Conservation (phyloP, 768 basidiomycete species). For the Rhodotorula sphaerocarpa region DNA sequence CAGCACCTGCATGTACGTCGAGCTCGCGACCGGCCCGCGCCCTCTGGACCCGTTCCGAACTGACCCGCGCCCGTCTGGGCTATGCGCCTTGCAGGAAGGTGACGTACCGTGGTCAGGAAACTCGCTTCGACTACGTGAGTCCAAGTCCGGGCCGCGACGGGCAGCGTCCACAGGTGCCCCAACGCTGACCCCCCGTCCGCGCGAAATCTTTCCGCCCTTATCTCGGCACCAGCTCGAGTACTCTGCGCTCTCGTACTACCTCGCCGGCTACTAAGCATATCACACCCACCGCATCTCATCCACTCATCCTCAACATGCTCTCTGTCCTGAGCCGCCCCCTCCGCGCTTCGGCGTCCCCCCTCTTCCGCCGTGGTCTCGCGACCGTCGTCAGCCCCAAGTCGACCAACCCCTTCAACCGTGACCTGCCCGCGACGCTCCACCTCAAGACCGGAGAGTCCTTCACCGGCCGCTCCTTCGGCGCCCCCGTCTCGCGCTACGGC, state of each 20-base stretch:
- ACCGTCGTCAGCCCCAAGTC: constrained; percentile 25
- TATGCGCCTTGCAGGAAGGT: constrained; percentile 8
- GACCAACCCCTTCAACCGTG: constrained; percentile 29
- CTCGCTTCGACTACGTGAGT: constrained; percentile 28
- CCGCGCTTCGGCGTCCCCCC: constrained; percentile 8
- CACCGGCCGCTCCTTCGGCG: constrained; percentile 79
- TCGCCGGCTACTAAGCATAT: constrained; percentile 14
- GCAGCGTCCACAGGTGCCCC: too few relatives aligned
- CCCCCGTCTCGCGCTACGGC: constrained; percentile 75
- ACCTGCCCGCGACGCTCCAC: constrained; percentile 73
- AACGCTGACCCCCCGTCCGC: too few relatives aligned
- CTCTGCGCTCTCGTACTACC: constrained; percentile 23
- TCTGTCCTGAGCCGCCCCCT: constrained; percentile 22
- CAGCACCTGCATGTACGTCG: constrained; percentile 19
- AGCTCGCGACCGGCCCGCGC: too few relatives aligned
- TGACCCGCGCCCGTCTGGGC: background rate
- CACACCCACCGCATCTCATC: background rate
- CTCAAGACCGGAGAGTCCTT: constrained; percentile 92
- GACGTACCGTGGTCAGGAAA: constrained; percentile 1
- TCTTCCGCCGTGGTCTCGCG: constrained; percentile 25
- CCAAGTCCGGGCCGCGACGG: background rate
- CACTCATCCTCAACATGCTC: constrained; percentile 13
- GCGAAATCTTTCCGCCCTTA: background rate
- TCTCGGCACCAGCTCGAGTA: constrained; percentile 21
- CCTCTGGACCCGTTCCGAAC: background rate